Evolutionary conservation across 2,329 filamentous ascomycete species (phyloP), one percentile per base, ranked within the genome.

Genomic region (Paecilomyces fulvus): DNA sequence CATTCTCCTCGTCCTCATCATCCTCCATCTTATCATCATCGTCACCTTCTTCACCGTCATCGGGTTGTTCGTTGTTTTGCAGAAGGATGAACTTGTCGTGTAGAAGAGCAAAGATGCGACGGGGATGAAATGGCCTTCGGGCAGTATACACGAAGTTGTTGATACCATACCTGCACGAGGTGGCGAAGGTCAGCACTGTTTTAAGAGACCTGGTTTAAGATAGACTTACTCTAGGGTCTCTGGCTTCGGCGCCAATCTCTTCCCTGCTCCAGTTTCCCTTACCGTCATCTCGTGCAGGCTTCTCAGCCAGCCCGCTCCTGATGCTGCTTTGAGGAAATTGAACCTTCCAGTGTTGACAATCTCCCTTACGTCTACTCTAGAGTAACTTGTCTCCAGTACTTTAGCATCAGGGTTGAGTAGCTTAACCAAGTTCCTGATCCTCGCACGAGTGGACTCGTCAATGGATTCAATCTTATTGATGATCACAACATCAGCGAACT

Each of bases 401-500:
- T 84, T 87, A 49, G 86, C 86, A 0, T 79, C 76, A 1, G 83
- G 87, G 59, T 90, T 90, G 14, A 90, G 77, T 52, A 82, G 79
- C 56, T 77, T 78, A 55, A 88, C 72, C 9, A 87, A 71, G 0
- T 77, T 74, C 2, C 75, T 67, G 55, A 88, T 77, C 2, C 80
- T 73, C 3, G 70, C 63, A 17, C 78, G 74, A 0, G 75, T 78
- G 20, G 65, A 71, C 4, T 71, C 67, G 46, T 77, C 69, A 12
- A 88, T 83, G 58, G 83, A 81, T 58, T 89, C 85, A 5, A 81
- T 75, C 69, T 90, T 90, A 72, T 90, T 90, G 20, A 89, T 72
- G 3, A 89, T 78, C 12, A 90, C 79, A 6, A 89, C 85, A 61
- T 90, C 86, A 0, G 87, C 86, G 62, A 90, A 90, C 69, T 90